Conservation (phyloP, 805 yeast species). For the Jamesozyma rosinii region DNA sequence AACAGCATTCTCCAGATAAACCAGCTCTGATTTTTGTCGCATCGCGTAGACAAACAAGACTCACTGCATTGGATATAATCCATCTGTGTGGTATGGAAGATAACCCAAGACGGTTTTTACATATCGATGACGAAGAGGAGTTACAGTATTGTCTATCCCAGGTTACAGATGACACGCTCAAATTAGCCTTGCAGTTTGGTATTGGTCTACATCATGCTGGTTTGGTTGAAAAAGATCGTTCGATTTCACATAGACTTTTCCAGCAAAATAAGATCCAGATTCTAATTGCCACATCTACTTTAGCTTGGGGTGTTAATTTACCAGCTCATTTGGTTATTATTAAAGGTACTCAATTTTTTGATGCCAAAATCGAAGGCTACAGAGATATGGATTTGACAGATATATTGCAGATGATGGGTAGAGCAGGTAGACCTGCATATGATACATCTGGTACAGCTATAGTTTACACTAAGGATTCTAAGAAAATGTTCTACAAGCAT, state of each 20-base stretch:
- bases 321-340: slow-evolving; percentile 98
- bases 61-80: slow-evolving; percentile 68
- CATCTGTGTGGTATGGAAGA: slow-evolving; percentile 58
- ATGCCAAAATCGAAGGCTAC: slow-evolving; percentile 87
- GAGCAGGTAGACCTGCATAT: slow-evolving; percentile 98
- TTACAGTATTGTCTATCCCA: slow-evolving; percentile 73
- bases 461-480: slow-evolving; percentile 72
- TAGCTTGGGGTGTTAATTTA: slow-evolving; percentile 98
- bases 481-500: slow-evolving; percentile 77
- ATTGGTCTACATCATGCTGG: slow-evolving; percentile 98
- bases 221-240: slow-evolving; percentile 80
- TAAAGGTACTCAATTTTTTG: slow-evolving; percentile 94
- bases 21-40: slow-evolving; percentile 96
- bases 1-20: slow-evolving; percentile 83
- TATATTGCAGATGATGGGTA: slow-evolving; percentile 94
- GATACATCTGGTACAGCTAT: slow-evolving; percentile 91
- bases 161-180: slow-evolving; percentile 78
- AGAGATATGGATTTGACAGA: slow-evolving; percentile 91
- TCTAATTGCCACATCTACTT: slow-evolving; percentile 88
- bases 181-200: slow-evolving; percentile 63
- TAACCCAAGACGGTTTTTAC: slow-evolving; percentile 55
- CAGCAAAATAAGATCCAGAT: slow-evolving; percentile 77
- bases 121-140: slow-evolving; percentile 65
- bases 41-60: slow-evolving; percentile 85
- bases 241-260: slow-evolving; percentile 79